Conservation (phyloP, 768 basidiomycete genomes). For the Mycena vulgaris region DNA sequence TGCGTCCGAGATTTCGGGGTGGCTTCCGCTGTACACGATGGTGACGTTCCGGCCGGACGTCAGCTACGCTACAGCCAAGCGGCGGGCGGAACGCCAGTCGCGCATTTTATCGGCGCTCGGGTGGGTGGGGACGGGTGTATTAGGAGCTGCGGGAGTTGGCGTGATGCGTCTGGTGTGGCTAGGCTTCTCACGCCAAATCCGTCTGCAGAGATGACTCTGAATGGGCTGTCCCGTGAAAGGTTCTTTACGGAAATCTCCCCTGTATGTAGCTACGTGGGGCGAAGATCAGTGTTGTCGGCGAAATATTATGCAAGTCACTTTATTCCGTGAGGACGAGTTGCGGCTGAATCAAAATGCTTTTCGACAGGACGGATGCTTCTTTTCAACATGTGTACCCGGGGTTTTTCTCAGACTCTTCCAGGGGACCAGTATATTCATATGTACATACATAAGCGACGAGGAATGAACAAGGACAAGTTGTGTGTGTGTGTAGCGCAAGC, state of each 20-base stretch:
- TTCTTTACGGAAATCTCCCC: constrained; percentile 34
- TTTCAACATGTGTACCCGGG: constrained; percentile 38
- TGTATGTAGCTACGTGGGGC: constrained; percentile 18
- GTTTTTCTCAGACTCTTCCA: constrained; percentile 44
- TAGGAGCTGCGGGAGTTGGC: constrained; percentile 62
- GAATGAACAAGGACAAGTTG: constrained; percentile 43
- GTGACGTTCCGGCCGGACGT: constrained; percentile 98
- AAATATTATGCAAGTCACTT: constrained; percentile 30
- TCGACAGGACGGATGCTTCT: constrained; percentile 47
- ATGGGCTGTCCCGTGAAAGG: background rate
- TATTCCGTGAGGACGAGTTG: constrained; percentile 34
- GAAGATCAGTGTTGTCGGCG: constrained; percentile 31
- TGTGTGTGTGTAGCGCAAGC: constrained; percentile 32
- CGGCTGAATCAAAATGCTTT: constrained; percentile 51
- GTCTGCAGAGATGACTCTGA: constrained; percentile 35
- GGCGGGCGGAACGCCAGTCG: constrained; percentile 80
- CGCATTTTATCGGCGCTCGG: constrained; percentile 67
- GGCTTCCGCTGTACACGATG: constrained; percentile 98
- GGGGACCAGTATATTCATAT: constrained; percentile 47
- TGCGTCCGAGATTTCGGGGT: constrained; percentile 75
- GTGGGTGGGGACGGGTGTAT: constrained; percentile 62
- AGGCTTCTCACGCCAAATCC: constrained; percentile 48
- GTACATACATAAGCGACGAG: constrained; percentile 55
- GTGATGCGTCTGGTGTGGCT: constrained; percentile 56
- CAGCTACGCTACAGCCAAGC: constrained; percentile 86